Evolutionary conservation across 1,284 basidiomycete species (phyloP), one percentile per base, ranked within the genome.

Genomic region (Ganoderma meredithae): DNA sequence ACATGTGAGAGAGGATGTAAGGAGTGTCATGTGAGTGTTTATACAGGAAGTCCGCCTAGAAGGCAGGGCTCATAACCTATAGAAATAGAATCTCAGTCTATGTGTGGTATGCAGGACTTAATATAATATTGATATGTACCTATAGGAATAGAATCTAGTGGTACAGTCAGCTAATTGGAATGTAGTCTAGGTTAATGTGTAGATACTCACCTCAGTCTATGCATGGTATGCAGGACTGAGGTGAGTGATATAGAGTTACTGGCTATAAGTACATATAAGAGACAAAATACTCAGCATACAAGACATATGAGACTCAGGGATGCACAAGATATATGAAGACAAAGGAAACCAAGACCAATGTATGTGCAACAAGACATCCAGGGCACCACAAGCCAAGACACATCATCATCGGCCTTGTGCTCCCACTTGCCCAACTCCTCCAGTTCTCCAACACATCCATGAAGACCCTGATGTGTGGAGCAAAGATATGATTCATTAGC

Each of bases 391-490:
- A 49, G 41, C 41, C 15, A 15, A 17, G 41, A 43, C 41, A 15
- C 41, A 15, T 43, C 15, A 15, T 43, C 41, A 15, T 43, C 41
- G 41, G 41, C 41, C 41, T 43, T 15, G 15, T 43, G 41, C 41
- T 43, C 41, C 41, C 41, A 6, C 41, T 43, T 43, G 41, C 41
- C 41, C 41, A 15, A 43, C 4, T 3, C 41, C 41, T 43, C 41
- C 41, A 15, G n/a, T n/a, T 43, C 41, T 60, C 39, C 59, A 60
- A 60, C 40, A 60, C 27, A 40, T 76, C 61, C 27, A 59, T 43
- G 33, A 52, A 58, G 4, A 60, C 61, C 1, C 66, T 55, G 25
- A 66, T 64, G 15, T 47, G 76, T 33, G 79, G 79, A 0, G 68
- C 66, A 71, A 3, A 60, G 0, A 60, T 33, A 17, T 60, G 39